These are phyloP conservation scores for Cryptococcus sp. DNA, from an alignment of 1,284 basidiomycete species.

Conservation along the genomic window DNA sequence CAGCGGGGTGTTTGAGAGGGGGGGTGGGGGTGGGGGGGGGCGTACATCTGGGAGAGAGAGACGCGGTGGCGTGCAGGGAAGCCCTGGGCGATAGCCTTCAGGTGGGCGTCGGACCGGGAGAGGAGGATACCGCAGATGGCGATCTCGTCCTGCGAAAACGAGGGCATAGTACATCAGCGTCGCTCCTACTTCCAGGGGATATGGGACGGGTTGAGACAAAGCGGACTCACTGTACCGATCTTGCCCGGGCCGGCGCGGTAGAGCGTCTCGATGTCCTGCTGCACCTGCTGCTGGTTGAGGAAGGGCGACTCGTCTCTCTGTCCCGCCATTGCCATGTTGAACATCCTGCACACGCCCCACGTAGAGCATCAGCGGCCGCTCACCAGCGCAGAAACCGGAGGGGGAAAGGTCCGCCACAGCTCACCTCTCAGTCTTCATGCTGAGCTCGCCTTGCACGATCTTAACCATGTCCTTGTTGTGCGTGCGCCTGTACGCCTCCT, in stretches of 20 bases:
- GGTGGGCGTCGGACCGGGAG: constrained; percentile 45
- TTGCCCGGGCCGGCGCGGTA: constrained; percentile 48
- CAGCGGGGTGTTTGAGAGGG: neutral
- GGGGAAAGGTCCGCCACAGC: constrained; percentile 2
- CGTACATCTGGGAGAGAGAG: constrained; percentile 39
- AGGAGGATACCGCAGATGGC: constrained; percentile 49
- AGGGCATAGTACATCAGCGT: neutral
- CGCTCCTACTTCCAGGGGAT: neutral
- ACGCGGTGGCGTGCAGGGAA: constrained; percentile 42
- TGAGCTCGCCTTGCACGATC: constrained; percentile 47
- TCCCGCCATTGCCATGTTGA: constrained; percentile 49
- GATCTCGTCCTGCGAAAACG: constrained; percentile 45
- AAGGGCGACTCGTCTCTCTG: constrained; percentile 46
- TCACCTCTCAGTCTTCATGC: constrained; percentile 50
- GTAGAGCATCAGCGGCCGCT: neutral
- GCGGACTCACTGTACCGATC: constrained; percentile 45
- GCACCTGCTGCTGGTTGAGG: constrained; percentile 47
- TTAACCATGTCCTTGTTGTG: constrained; percentile 44
- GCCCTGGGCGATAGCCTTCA: constrained; percentile 43
- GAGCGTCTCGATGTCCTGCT: constrained; percentile 47
- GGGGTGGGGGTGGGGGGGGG: neutral
- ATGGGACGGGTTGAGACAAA: neutral
- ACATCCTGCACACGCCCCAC: constrained; percentile 30
- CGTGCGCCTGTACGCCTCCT: constrained; percentile 44
- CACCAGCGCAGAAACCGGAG: neutral